Percentiles rank a stretch among this genome's conserved stretches.
phyloP scores from a whole-genome alignment of 2,329 filamentous ascomycete species.

The Pseudogymnoascus sp. region DNA sequence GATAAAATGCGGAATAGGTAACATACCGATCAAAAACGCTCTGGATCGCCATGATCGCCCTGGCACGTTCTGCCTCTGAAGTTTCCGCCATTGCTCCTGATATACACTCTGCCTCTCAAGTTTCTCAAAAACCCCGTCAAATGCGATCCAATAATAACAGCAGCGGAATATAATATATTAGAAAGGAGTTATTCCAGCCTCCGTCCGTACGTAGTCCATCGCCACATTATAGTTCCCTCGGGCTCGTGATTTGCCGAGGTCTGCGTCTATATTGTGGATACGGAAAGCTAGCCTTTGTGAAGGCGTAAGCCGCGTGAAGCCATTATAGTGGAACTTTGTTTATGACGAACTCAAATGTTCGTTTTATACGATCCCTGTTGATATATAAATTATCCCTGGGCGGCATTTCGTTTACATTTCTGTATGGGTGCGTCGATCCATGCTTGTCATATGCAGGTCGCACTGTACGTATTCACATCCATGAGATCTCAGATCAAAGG shows the following conservation, averaged over 20 bases:
- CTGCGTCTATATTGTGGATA: conserved; percentile 2
- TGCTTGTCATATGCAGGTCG: neutral
- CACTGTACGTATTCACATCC: neutral
- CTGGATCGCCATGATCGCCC: conserved; percentile 21
- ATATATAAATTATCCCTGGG: neutral
- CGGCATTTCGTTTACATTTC: neutral
- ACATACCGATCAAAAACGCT: conserved; percentile 24
- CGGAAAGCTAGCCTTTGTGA: neutral
- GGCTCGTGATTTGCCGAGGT: conserved; percentile 1
- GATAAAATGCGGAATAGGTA: neutral
- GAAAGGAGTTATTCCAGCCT: neutral
- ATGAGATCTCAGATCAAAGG: neutral
- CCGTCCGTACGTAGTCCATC: neutral
- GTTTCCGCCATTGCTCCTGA: neutral
- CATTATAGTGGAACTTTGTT: conserved; percentile 1
- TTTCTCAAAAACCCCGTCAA: no score
- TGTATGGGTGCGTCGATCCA: neutral
- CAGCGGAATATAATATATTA: neutral
- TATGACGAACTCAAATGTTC: neutral
- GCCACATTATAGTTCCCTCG: neutral
- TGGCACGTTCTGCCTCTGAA: conserved; percentile 11
- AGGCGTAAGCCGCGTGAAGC: neutral
- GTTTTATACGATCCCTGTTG: neutral
- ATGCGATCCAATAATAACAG: neutral
- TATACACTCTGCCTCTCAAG: neutral